phyloP scores from a whole-genome alignment of 371 early-diverging fungal genomes.

The Mortierella polycephala region DNA sequence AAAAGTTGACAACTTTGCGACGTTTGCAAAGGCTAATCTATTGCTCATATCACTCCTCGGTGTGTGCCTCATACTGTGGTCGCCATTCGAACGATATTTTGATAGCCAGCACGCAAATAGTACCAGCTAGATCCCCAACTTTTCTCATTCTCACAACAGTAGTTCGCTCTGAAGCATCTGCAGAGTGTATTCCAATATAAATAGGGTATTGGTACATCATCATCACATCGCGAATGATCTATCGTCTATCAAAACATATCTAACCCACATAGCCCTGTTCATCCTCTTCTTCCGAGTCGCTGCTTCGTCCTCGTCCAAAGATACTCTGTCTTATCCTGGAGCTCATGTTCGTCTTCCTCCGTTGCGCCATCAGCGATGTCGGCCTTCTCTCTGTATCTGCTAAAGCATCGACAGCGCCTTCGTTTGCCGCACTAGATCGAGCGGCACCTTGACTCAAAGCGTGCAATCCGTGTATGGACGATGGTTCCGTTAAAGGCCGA shows the following conservation, averaged over 20 bases:
- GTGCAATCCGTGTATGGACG: conserved; percentile 23
- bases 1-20: too few species aligned
- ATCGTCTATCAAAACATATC: background rate
- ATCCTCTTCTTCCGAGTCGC: conserved; percentile 19
- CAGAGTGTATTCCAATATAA: too few species aligned
- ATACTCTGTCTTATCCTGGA: conserved; percentile 20
- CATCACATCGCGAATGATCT: background rate
- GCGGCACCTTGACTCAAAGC: conserved; percentile 2
- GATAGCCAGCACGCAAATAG: too few species aligned
- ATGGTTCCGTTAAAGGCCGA: background rate
- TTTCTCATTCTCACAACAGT: too few species aligned
- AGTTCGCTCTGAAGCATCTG: too few species aligned
- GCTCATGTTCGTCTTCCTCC: conserved; percentile 26
- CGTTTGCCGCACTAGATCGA: background rate
- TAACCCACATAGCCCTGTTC: background rate
- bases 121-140: too few species aligned
- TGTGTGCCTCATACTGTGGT: too few species aligned
- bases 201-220: background rate
- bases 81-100: too few species aligned
- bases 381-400: conserved; percentile 5
- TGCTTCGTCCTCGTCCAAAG: conserved; percentile 8
- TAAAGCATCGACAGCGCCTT: background rate
- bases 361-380: conserved; percentile 5
- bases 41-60: too few species aligned
- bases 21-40: too few species aligned